Evolutionary conservation across 139 green algal species (phyloP), one percentile per base, ranked within the genome.

Genomic region (Closterium sp.): DNA sequence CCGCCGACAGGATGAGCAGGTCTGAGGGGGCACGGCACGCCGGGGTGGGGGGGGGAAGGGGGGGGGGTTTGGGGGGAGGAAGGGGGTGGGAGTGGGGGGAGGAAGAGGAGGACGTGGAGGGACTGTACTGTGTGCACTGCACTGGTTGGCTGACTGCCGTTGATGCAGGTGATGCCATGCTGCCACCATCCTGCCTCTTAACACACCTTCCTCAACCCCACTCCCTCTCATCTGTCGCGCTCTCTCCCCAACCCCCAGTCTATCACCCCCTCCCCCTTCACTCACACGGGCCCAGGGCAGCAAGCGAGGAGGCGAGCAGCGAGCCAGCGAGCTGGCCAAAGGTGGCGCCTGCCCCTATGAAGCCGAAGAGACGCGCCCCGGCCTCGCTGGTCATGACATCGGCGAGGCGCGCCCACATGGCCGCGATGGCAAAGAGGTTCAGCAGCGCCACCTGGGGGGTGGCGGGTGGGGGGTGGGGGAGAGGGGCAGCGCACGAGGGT

Each of bases 341-440:
- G 1, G 85, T 95, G 31, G 92, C 94, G 28, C 95, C 95, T 33
- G 94, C 95, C 0, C 83, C 88, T 23, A 97, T 93, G 84, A 96
- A 93, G 4, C 96, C 96, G 94, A 96, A 97, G 85, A 97, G 89
- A 28, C 96, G 91, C 23, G 87, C 25, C 0, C 88, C 95, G 1
- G 95, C 96, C 89, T 98, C 96, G 16, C 36, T 87, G 76, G 90
- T 34, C 69, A 93, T 90, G 32, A 93, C 85, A 38, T 93, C 90
- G 2, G 96, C 96, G 28, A 96, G 96, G 32, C 96, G 91, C 2
- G 96, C 96, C 97, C 97, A 98, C 88, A 97, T 90, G 7, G 91
- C 87, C 9, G 94, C 95, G 16, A 96, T 90, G 0, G 93, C 94
- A 66, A 98, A 91, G 33, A 98, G 93, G 90, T 98, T 98, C 55